Evolutionary conservation across 805 yeast genomes (phyloP).

Genomic region (Ogataea nonfermentans): DNA sequence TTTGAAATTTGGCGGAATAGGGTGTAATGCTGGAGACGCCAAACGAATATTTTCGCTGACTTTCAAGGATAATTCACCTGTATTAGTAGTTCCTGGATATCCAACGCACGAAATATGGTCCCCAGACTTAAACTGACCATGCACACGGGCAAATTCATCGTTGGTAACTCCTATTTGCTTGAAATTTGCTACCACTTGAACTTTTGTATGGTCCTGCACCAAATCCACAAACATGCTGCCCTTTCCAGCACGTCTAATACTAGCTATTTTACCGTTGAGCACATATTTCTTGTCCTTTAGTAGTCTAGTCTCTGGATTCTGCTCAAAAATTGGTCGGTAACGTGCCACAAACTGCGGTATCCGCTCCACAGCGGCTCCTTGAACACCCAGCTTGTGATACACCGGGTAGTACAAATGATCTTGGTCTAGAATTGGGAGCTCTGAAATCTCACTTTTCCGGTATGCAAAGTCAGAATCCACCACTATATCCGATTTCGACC

Average conservation of each 20-base stretch:
- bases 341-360: constrained; percentile 39
- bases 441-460: constrained; percentile 24
- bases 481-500: constrained; percentile 13
- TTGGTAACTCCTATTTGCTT: constrained; percentile 42
- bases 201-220: constrained; percentile 51
- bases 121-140: constrained; percentile 57
- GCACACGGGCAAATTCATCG: constrained; percentile 41
- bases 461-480: constrained; percentile 36
- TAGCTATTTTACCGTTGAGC: constrained; percentile 56
- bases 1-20: constrained; percentile 61
- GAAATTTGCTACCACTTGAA: constrained; percentile 64
- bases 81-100: constrained; percentile 67
- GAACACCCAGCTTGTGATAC: constrained; percentile 10
- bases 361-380: constrained; percentile 25
- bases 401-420: constrained; percentile 29
- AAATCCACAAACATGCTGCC: constrained; percentile 70
- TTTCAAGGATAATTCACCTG: constrained; percentile 76
- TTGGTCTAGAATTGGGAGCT: constrained; percentile 16
- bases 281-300: constrained; percentile 22
- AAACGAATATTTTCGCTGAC: constrained; percentile 47
- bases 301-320: constrained; percentile 24
- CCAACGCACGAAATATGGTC: constrained; percentile 72
- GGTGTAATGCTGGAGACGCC: constrained; percentile 67
- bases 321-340: constrained; percentile 28
- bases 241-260: constrained; percentile 64